phyloP scores from a whole-genome alignment of 805 yeast species.

The Wickerhamiella shivajii region DNA sequence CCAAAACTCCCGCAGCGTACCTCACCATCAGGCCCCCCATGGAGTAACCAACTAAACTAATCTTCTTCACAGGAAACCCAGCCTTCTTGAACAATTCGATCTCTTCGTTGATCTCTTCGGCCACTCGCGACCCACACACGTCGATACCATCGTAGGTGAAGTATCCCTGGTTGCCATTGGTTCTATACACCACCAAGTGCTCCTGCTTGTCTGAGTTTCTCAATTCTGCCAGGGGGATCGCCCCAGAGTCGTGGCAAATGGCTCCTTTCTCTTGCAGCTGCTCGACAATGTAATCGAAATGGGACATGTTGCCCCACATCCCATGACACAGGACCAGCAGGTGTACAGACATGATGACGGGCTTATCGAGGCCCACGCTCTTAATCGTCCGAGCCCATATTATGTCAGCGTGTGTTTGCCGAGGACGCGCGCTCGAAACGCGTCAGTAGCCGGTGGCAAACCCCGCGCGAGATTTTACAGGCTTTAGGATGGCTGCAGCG shows the following conservation, averaged over 20 bases:
- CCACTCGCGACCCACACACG: slow-evolving; percentile 63
- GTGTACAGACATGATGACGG: slow-evolving; percentile 10
- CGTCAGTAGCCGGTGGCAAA: not conserved
- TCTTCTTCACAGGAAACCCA: slow-evolving; percentile 35
- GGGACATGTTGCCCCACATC: slow-evolving; percentile 66
- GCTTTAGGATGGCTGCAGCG: too few relatives aligned
- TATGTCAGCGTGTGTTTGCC: not conserved
- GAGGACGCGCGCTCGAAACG: not conserved
- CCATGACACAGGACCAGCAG: slow-evolving; percentile 17
- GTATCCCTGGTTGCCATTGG: slow-evolving; percentile 53
- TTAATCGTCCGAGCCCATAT: not conserved
- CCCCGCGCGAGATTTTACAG: too few relatives aligned
- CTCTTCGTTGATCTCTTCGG: slow-evolving; percentile 43
- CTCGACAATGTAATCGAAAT: slow-evolving; percentile 45
- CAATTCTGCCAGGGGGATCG: slow-evolving; percentile 13
- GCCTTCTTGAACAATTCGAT: slow-evolving; percentile 18
- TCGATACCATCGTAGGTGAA: slow-evolving; percentile 80
- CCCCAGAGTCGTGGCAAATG: slow-evolving; percentile 14
- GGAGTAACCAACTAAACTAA: slow-evolving; percentile 77
- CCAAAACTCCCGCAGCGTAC: slow-evolving; percentile 61
- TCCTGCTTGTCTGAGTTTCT: slow-evolving; percentile 8
- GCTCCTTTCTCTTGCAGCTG: slow-evolving; percentile 28
- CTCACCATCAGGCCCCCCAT: slow-evolving; percentile 77
- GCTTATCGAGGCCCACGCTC: slow-evolving; percentile 25
- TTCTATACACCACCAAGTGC: slow-evolving; percentile 32